phyloP scores from a whole-genome alignment of 768 basidiomycete species.

The Hemileccinum impolitum region DNA sequence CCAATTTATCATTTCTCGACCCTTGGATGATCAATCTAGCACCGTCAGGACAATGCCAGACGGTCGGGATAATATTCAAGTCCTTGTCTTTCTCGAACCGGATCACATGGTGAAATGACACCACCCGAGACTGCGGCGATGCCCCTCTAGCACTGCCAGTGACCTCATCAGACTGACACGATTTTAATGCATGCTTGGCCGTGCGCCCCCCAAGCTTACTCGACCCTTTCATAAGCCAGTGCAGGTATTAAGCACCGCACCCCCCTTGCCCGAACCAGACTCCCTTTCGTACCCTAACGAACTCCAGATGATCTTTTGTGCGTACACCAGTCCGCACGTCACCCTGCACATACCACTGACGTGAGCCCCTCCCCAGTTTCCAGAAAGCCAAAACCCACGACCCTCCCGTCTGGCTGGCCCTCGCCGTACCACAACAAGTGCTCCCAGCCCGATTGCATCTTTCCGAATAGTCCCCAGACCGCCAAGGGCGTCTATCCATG shows the following conservation, averaged over 20 bases:
- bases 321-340: conserved; percentile 6
- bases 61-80: background rate
- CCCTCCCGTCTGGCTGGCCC: conserved; percentile 33
- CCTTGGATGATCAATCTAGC: background rate
- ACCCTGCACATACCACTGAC: background rate
- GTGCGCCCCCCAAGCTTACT: conserved; percentile 15
- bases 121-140: conserved; percentile 22
- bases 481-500: conserved; percentile 32
- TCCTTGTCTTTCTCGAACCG: conserved; percentile 9
- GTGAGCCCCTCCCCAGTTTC: conserved; percentile 21
- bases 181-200: conserved; percentile 30
- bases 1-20: conserved; percentile 1
- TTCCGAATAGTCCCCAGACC: conserved; percentile 30
- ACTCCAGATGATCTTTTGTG: conserved; percentile 28
- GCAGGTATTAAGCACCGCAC: conserved; percentile 15
- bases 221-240: conserved; percentile 26
- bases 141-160: conserved; percentile 16
- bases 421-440: conserved; percentile 38
- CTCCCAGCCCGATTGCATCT: conserved; percentile 30
- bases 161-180: conserved; percentile 32
- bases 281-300: conserved; percentile 13
- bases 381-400: conserved; percentile 27
- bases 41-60: conserved; percentile 3
- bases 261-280: background rate
- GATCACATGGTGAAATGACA: conserved; percentile 3